These are phyloP conservation scores for Microcyclospora tardicrescens DNA, from an alignment of 2,329 filamentous ascomycete genomes.

Conservation along the genomic window DNA sequence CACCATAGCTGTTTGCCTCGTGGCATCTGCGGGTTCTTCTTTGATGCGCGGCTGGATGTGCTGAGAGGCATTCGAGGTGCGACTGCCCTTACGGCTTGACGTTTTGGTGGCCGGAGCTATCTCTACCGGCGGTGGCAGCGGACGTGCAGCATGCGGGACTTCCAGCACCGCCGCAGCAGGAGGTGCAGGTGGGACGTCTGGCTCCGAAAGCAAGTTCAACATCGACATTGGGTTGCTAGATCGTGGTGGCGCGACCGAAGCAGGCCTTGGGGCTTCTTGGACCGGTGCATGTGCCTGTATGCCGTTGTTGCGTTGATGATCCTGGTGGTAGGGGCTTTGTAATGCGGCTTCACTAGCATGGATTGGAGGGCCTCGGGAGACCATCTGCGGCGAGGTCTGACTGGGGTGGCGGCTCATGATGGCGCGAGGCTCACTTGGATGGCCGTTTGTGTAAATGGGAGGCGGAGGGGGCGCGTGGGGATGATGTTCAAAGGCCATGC, in stretches of 20 bases:
- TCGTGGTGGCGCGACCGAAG: slow-evolving; percentile 33
- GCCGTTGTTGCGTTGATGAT: slow-evolving; percentile 17
- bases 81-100: slow-evolving; percentile 14
- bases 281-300: slow-evolving; percentile 15
- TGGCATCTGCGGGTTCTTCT: slow-evolving; percentile 6
- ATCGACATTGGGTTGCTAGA: slow-evolving; percentile 87
- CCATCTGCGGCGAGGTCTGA: slow-evolving; percentile 13
- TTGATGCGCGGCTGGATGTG: slow-evolving; percentile 8
- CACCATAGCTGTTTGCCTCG: slow-evolving; percentile 2
- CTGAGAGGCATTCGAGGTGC: slow-evolving; percentile 17
- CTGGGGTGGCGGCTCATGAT: slow-evolving; percentile 11
- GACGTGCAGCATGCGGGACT: slow-evolving; percentile 1
- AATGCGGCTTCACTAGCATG: slow-evolving; percentile 25
- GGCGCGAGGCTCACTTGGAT: slow-evolving; percentile 8
- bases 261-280: slow-evolving; percentile 15
- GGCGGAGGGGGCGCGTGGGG: slow-evolving; percentile 6
- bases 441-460: slow-evolving; percentile 13
- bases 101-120: slow-evolving; percentile 1
- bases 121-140: slow-evolving; percentile 5
- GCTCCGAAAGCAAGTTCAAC: slow-evolving; percentile 79
- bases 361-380: slow-evolving; percentile 16
- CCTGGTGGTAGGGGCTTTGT: slow-evolving; percentile 17
- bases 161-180: slow-evolving; percentile 1
- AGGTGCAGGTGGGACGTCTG: slow-evolving; percentile 20
- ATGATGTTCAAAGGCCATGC: slow-evolving; percentile 9